Evolutionary conservation across 1,284 basidiomycete genomes (phyloP), one percentile per base, ranked within the genome.

Genomic region (Schizopora paradoxa): DNA sequence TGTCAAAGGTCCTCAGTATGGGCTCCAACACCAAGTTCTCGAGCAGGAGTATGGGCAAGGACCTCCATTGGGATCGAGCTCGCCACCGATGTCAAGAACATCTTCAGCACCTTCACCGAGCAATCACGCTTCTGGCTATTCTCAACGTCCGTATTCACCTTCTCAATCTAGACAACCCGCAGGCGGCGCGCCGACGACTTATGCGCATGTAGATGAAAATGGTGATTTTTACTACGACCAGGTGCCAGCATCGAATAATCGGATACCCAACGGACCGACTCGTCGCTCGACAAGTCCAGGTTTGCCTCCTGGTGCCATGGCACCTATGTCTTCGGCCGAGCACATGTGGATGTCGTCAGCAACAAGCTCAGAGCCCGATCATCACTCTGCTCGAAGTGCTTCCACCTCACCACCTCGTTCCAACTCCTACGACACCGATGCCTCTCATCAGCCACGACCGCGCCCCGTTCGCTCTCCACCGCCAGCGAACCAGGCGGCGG

Each of bases 21-120:
- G 93, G 55, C 83, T 89, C 76, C 93, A 96, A 62, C 88, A 91
- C 61, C 82, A 86, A 16, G 88, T 85, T 50, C 89, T 96, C 74
- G 88, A 93, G 60, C 85, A 91, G 57, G 91, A 94, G 56, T 87
- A 86, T 53, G 60, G 62, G 32, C 57, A 45, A 23, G 52, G 16
- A 52, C 60, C 39, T 63, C 52, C 21, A 8, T 21, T 14, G 22
- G 69, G 65, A 22, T 73, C 69, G 43, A 54, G 60, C 3, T 32
- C 58, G 2, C 7, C 63, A 6, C 35, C 43, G 28, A 6, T 49
- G 19, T 13, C 43, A 25, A 42, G 51, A 28, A 32, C 47, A 13
- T 52, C 61, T 11, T 43, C 55, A 3, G 37, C 53, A 4, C 51
- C 66, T 16, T 53, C 54, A 8, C 54, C 16, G 34, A 46, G 25